Percentiles rank a stretch among this genome's conserved stretches.
Evolutionary conservation across 2,329 filamentous ascomycete genomes (phyloP).

Genomic region (Cercospora brassicicola): DNA sequence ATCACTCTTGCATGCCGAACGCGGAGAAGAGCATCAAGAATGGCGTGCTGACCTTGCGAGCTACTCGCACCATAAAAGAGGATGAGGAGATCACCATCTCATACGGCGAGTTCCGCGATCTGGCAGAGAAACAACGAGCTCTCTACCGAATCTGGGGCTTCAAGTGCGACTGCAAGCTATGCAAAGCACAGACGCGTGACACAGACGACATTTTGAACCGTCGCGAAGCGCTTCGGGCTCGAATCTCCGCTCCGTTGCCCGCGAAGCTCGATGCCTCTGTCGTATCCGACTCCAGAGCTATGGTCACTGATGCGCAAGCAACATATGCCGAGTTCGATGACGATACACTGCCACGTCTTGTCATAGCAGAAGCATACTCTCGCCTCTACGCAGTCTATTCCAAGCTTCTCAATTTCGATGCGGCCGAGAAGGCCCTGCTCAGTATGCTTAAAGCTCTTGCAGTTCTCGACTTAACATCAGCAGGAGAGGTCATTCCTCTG

Average conservation of each 20-base stretch:
- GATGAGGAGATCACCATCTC: constrained; percentile 24
- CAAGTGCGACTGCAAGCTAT: constrained; percentile 12
- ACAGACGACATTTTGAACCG: neutral
- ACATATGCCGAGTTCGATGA: neutral
- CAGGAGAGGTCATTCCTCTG: neutral
- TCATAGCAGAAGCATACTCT: constrained; percentile 12
- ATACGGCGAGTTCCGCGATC: constrained; percentile 12
- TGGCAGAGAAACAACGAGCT: constrained; percentile 3
- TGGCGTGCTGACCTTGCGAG: constrained; percentile 16
- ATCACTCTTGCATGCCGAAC: constrained; percentile 24
- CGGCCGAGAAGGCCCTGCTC: constrained; percentile 7
- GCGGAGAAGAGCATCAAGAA: constrained; percentile 19
- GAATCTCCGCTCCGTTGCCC: constrained; percentile 4
- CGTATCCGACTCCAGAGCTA: constrained; percentile 1
- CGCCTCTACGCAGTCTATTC: constrained; percentile 11
- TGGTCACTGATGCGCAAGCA: constrained; percentile 1
- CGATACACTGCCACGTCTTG: constrained; percentile 1
- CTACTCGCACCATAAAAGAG: constrained; percentile 11
- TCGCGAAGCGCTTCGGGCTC: constrained; percentile 2
- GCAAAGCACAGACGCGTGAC: constrained; percentile 1
- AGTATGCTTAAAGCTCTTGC: constrained; percentile 1
- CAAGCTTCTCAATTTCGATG: constrained; percentile 7
- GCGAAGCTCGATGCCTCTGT: neutral
- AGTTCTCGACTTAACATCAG: neutral
- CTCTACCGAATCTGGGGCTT: constrained; percentile 14